These are phyloP conservation scores for Tetrahymena borealis DNA, from an alignment of 73 alveolate species.

Conservation along the genomic window DNA sequence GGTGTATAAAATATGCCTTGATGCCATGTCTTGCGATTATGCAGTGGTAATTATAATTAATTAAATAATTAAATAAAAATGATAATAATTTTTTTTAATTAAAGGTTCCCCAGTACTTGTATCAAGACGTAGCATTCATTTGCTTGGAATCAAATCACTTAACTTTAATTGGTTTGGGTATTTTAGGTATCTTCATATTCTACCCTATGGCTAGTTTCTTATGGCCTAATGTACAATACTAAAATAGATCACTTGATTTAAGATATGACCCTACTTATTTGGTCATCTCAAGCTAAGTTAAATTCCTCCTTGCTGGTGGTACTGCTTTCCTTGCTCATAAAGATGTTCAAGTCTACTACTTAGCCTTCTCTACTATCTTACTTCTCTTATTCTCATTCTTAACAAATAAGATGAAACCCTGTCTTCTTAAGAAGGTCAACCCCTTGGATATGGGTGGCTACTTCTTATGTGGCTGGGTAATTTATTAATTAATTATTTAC, in stretches of 20 bases:
- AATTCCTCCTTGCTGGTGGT: conserved; percentile 40
- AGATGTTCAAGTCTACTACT: background rate
- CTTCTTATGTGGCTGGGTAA: background rate
- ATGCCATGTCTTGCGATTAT: background rate
- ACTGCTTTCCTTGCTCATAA: conserved; percentile 27
- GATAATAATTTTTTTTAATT: background rate
- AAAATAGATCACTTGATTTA: conserved; percentile 27
- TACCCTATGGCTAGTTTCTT: conserved; percentile 50
- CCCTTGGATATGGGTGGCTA: background rate
- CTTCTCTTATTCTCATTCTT: background rate
- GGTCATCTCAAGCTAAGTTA: conserved; percentile 28
- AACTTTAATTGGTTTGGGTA: background rate
- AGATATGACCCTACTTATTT: conserved; percentile 44
- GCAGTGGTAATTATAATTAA: background rate
- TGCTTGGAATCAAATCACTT: background rate
- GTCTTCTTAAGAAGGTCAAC: background rate
- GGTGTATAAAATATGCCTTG: background rate
- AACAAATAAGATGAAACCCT: background rate
- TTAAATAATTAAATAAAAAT: background rate
- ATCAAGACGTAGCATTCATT: background rate
- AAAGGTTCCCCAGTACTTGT: background rate
- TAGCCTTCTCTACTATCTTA: background rate
- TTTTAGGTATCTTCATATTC: conserved; percentile 12
- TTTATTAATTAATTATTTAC: too few relatives aligned
- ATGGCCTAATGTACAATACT: conserved; percentile 40